These are phyloP conservation scores for Elongisporangium anandrum DNA, from an alignment of 352 stramenopile species.

Conservation along the genomic window DNA sequence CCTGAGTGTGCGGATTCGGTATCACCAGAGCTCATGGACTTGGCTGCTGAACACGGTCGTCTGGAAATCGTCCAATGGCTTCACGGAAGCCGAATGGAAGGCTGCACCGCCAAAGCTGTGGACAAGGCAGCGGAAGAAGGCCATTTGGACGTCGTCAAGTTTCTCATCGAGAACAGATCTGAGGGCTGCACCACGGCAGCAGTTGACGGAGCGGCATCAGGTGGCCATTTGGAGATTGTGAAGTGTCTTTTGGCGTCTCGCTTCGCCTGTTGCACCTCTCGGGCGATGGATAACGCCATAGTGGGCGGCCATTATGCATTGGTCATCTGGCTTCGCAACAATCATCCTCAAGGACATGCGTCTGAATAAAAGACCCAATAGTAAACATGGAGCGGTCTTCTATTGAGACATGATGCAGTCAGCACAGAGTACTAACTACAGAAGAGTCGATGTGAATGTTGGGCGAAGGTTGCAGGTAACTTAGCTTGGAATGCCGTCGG, in stretches of 20 bases:
- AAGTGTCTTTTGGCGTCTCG: too few relatives aligned
- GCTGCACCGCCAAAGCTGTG: constrained; percentile 20
- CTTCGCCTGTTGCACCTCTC: constrained; percentile 24
- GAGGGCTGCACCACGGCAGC: constrained; percentile 24
- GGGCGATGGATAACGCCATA: constrained; percentile 34
- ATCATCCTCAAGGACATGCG: too few relatives aligned
- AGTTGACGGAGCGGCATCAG: constrained; percentile 23
- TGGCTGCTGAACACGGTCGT: constrained; percentile 8
- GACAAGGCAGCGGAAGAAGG: constrained; percentile 21
- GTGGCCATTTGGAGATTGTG: constrained; percentile 22
- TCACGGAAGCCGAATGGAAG: constrained; percentile 16
- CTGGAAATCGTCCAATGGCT: constrained; percentile 27
- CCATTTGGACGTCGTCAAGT: constrained; percentile 26
- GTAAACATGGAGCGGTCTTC: too few relatives aligned
- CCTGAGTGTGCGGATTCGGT: too few relatives aligned
- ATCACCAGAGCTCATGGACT: too few relatives aligned
- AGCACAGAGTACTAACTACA: too few relatives aligned
- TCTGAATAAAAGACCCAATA: too few relatives aligned
- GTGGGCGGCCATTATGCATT: constrained; percentile 28
- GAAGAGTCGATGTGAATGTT: too few relatives aligned
- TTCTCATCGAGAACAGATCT: constrained; percentile 18
- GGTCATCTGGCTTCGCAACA: constrained; percentile 19
- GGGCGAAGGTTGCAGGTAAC: too few relatives aligned
- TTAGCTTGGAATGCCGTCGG: too few relatives aligned
- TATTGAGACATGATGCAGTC: too few relatives aligned